Evolutionary conservation across 139 green algal species (phyloP).

Genomic region (Chlorella sp.): DNA sequence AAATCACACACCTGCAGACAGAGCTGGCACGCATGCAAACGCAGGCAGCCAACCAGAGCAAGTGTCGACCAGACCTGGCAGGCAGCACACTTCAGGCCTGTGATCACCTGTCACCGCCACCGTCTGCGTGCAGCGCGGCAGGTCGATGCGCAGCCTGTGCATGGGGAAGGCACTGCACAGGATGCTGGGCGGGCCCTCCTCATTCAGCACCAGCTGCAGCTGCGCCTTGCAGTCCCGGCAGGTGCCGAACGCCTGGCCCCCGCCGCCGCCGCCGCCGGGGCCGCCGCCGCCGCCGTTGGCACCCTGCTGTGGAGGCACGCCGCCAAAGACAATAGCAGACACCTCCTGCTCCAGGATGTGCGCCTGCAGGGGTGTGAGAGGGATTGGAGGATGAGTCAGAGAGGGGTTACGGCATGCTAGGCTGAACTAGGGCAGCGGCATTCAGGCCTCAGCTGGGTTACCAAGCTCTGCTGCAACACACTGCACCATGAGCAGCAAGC

Average conservation of each 20-base stretch:
- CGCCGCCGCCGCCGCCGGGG: constrained; percentile 26
- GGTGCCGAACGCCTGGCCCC: constrained; percentile 46
- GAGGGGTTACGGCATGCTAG: too few species aligned
- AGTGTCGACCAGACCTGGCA: too few species aligned
- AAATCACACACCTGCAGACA: background rate
- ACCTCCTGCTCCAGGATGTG: constrained; percentile 40
- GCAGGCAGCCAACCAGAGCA: background rate
- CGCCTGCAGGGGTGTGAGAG: background rate
- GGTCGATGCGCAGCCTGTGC: constrained; percentile 26
- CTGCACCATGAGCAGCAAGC: too few species aligned
- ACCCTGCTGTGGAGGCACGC: constrained; percentile 19
- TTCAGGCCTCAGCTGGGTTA: too few species aligned
- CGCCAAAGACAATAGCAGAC: constrained; percentile 29
- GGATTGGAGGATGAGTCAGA: too few species aligned
- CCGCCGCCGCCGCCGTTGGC: background rate
- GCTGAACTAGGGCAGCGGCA: too few species aligned
- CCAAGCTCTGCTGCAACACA: too few species aligned
- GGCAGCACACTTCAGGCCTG: too few species aligned
- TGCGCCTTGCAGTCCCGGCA: constrained; percentile 59
- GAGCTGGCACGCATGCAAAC: background rate
- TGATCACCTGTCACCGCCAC: constrained; percentile 16
- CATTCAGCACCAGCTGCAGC: constrained; percentile 48
- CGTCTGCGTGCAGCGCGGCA: constrained; percentile 25
- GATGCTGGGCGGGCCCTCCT: constrained; percentile 16
- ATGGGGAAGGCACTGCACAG: constrained; percentile 34